Evolutionary conservation across 768 basidiomycete species (phyloP).

Genomic region (Krasilnikovozyma curviuscula): DNA sequence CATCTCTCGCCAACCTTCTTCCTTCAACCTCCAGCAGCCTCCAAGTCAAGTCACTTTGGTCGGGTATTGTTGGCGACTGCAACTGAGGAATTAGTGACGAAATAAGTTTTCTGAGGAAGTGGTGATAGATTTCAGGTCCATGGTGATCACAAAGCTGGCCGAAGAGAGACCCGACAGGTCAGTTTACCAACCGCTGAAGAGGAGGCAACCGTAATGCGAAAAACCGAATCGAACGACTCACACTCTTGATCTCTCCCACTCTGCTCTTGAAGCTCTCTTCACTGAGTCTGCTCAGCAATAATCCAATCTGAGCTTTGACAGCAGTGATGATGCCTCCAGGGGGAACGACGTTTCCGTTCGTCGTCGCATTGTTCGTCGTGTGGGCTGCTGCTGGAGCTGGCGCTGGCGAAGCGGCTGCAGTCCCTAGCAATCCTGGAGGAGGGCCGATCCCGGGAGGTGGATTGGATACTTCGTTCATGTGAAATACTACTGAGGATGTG

Average conservation of each 20-base stretch:
- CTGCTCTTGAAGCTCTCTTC: constrained; percentile 95
- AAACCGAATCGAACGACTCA: constrained; percentile 31
- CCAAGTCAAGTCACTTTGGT: constrained; percentile 23
- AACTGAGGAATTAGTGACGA: constrained; percentile 34
- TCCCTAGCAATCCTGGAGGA: no score
- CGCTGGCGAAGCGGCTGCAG: no score
- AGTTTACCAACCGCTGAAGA: not conserved
- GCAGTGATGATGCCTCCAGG: constrained; percentile 19
- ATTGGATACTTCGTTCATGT: no score
- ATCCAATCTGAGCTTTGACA: constrained; percentile 68
- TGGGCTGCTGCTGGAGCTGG: no score
- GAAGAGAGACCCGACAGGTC: constrained; percentile 2
- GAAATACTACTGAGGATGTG: no score
- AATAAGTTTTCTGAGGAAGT: constrained; percentile 92
- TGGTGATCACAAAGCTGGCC: constrained; percentile 94
- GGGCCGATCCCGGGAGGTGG: no score
- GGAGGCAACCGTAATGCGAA: not conserved
- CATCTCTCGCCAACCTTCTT: constrained; percentile 22
- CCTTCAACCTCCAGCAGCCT: constrained; percentile 24
- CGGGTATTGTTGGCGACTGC: constrained; percentile 50
- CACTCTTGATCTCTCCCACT: constrained; percentile 82
- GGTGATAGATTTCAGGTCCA: constrained; percentile 88
- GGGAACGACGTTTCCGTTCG: no score
- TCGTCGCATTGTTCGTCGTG: no score
- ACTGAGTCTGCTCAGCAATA: constrained; percentile 82